These are phyloP conservation scores for Trichoderma asperellum DNA, from an alignment of 2,329 filamentous ascomycete species.

Conservation along the genomic window DNA sequence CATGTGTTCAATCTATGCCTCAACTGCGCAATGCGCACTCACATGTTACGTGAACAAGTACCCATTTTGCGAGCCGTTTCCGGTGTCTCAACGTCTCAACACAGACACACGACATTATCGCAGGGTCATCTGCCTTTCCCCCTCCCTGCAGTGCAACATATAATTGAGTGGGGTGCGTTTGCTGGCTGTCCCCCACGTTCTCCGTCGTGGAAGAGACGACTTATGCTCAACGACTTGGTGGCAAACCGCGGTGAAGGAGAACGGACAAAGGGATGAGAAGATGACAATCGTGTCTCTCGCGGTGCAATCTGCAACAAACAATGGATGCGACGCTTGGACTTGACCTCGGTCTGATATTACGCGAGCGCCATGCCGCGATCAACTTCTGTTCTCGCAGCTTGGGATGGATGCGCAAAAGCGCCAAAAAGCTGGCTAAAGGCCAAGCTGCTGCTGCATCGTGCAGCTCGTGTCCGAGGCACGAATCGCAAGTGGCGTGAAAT, in stretches of 20 bases:
- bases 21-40: neutral
- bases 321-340: neutral
- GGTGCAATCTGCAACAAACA: neutral
- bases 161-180: slow-evolving; percentile 27
- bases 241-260: neutral
- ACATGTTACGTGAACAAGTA: neutral
- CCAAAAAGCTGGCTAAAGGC: neutral
- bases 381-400: neutral
- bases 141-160: slow-evolving; percentile 28
- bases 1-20: neutral
- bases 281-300: neutral
- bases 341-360: slow-evolving; percentile 1
- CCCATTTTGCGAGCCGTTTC: neutral
- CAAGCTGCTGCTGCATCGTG: slow-evolving; percentile 3
- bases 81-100: slow-evolving; percentile 9
- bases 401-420: neutral
- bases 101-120: slow-evolving; percentile 20
- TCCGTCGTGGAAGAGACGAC: neutral
- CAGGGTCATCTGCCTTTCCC: slow-evolving; percentile 24
- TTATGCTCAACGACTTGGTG: slow-evolving; percentile 7
- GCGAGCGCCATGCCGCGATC: slow-evolving; percentile 6
- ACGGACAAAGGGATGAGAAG: neutral
- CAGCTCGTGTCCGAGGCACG: slow-evolving; percentile 18
- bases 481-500: slow-evolving; percentile 26
- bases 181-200: slow-evolving; percentile 14